phyloP scores from a whole-genome alignment of 805 yeast species.

The Kodamaea hsintzibuensis region DNA sequence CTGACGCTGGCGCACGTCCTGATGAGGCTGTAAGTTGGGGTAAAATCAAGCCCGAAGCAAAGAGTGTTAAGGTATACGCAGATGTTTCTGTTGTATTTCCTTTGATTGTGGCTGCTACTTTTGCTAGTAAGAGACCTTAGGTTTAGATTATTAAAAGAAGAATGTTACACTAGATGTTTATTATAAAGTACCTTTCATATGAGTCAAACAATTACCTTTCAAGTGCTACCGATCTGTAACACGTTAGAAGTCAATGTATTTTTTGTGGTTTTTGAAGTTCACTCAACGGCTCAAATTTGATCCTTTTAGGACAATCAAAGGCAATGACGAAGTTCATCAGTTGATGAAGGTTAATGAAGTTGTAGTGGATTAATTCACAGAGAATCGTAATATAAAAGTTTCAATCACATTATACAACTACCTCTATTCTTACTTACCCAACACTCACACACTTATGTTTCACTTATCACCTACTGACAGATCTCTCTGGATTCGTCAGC shows the following conservation, averaged over 20 bases:
- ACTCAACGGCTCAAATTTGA: not conserved
- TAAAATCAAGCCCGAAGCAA: constrained; percentile 93
- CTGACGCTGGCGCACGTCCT: constrained; percentile 99
- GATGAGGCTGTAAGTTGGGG: constrained; percentile 99
- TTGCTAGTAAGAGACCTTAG: constrained; percentile 56
- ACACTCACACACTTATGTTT: not conserved
- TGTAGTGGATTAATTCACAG: not conserved
- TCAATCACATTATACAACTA: not conserved
- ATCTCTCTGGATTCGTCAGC: not conserved
- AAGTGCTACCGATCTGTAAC: too few species aligned
- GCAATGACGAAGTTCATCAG: not conserved
- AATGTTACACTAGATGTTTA: too few species aligned
- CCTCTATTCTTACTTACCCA: not conserved
- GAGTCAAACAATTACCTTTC: too few species aligned
- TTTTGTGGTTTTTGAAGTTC: not conserved
- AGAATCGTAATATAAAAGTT: too few species aligned
- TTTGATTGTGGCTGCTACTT: constrained; percentile 95
- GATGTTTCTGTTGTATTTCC: constrained; percentile 97
- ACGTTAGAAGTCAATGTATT: not conserved
- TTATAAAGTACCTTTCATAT: too few species aligned
- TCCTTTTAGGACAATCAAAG: not conserved
- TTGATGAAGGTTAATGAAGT: not conserved
- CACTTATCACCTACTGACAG: not conserved
- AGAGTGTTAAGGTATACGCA: constrained; percentile 87
- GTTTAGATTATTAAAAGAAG: not conserved